Percentiles rank a stretch among this genome's conserved stretches.
phyloP scores from a whole-genome alignment of 345 rosid species.

The Geranium brycei region DNA sequence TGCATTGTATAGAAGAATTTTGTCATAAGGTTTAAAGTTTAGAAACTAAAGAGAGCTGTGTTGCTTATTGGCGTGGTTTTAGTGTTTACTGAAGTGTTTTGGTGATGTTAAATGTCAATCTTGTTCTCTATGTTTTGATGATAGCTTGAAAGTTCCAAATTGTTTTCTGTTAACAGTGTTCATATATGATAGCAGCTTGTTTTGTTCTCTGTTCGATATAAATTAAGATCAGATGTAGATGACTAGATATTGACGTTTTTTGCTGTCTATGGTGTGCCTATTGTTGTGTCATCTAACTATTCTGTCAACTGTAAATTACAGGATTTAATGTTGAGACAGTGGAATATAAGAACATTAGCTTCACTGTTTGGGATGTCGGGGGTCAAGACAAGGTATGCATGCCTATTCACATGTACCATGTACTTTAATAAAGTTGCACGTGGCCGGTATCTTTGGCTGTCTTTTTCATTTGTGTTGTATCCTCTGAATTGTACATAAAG shows the following conservation, averaged over 20 bases:
- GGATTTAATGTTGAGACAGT: conserved; percentile 92
- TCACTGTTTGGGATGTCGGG: conserved; percentile 86
- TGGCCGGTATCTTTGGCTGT: not conserved
- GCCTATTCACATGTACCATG: not conserved
- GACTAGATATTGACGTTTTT: not conserved
- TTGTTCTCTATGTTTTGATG: no score
- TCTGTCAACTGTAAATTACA: conserved; percentile 14
- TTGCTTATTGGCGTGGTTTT: not conserved
- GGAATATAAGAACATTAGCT: conserved; percentile 88
- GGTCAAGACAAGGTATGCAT: conserved; percentile 79
- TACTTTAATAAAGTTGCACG: not conserved
- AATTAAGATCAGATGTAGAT: no score
- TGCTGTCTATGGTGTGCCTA: not conserved
- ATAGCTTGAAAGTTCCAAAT: no score
- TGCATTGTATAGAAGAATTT: not conserved
- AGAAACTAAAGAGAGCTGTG: not conserved
- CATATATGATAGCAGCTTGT: no score
- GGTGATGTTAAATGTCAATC: no score
- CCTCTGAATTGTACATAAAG: no score
- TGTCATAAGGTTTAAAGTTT: not conserved
- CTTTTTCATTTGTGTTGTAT: not conserved
- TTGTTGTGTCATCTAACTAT: not conserved
- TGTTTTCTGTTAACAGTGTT: no score
- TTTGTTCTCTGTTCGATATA: no score
- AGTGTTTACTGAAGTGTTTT: no score